phyloP scores from a whole-genome alignment of 345 rosid species.

The Euphorbia pulcherrima region DNA sequence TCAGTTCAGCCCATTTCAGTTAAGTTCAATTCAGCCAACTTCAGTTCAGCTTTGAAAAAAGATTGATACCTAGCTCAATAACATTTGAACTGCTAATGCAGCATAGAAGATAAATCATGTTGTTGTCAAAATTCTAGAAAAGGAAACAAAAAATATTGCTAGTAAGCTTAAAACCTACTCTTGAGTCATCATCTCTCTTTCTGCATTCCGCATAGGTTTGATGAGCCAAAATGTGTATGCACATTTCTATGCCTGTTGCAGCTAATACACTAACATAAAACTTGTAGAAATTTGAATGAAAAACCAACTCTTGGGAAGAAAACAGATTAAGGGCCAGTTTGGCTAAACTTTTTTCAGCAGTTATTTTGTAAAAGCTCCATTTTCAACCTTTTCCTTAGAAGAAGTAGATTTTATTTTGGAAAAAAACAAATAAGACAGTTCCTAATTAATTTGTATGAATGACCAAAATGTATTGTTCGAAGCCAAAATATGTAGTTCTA shows the following conservation, averaged over 20 bases:
- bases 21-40: too few relatives aligned
- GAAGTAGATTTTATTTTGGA: too few relatives aligned
- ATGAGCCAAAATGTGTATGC: not conserved
- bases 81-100: not conserved
- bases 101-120: not conserved
- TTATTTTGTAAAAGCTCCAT: too few relatives aligned
- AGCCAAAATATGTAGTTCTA: too few relatives aligned
- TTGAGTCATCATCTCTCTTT: not conserved
- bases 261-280: not conserved
- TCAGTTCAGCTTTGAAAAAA: not conserved
- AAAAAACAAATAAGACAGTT: too few relatives aligned
- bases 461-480: too few relatives aligned
- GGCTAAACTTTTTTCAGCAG: too few relatives aligned
- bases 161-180: not conserved
- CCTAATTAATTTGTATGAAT: too few relatives aligned
- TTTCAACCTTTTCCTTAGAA: too few relatives aligned
- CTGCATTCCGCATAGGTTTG: not conserved
- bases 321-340: too few relatives aligned
- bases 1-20: too few relatives aligned
- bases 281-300: not conserved
- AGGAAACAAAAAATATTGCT: not conserved
- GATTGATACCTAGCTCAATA: not conserved
- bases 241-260: not conserved
- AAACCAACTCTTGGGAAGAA: not conserved
- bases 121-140: not conserved